These are phyloP conservation scores for Paracorniculantispora psalliotae DNA, from an alignment of 2,329 filamentous ascomycete genomes.

Conservation along the genomic window DNA sequence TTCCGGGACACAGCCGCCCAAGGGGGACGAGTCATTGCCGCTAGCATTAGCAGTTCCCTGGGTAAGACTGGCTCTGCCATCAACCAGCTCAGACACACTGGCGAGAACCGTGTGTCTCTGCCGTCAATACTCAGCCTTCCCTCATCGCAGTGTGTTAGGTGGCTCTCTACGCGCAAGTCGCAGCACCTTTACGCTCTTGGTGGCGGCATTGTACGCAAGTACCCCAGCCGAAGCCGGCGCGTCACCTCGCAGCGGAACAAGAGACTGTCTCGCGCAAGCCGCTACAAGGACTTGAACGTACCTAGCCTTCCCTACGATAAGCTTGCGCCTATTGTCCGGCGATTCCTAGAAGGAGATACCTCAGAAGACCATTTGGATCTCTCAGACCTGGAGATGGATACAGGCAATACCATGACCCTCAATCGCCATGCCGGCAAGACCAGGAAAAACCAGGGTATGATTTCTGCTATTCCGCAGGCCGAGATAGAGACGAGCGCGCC, in stretches of 20 bases:
- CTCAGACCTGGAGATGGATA: slow-evolving; percentile 48
- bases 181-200: slow-evolving; percentile 61
- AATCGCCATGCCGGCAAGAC: slow-evolving; percentile 34
- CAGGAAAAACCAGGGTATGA: slow-evolving; percentile 42
- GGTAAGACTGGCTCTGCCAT: slow-evolving; percentile 67
- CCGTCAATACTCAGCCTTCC: slow-evolving; percentile 52
- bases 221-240: slow-evolving; percentile 53
- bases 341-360: slow-evolving; percentile 45
- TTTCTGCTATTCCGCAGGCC: slow-evolving; percentile 65
- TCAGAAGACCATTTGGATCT: slow-evolving; percentile 53
- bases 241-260: slow-evolving; percentile 50
- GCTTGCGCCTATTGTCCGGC: slow-evolving; percentile 51
- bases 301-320: slow-evolving; percentile 56
- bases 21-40: slow-evolving; percentile 66
- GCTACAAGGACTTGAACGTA: slow-evolving; percentile 63
- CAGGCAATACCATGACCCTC: slow-evolving; percentile 49
- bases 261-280: slow-evolving; percentile 48
- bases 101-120: slow-evolving; percentile 69
- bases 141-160: slow-evolving; percentile 56
- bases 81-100: slow-evolving; percentile 66
- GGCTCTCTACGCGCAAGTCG: slow-evolving; percentile 58
- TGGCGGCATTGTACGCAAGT: slow-evolving; percentile 61
- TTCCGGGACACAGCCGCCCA: slow-evolving; percentile 61
- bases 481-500: slow-evolving; percentile 95
- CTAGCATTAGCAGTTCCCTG: slow-evolving; percentile 68